A percentile compares a stretch with the other conserved stretches of the same genome.
Conservation (phyloP, 2,329 filamentous ascomycete genomes). For the Colletotrichum sublineola region DNA sequence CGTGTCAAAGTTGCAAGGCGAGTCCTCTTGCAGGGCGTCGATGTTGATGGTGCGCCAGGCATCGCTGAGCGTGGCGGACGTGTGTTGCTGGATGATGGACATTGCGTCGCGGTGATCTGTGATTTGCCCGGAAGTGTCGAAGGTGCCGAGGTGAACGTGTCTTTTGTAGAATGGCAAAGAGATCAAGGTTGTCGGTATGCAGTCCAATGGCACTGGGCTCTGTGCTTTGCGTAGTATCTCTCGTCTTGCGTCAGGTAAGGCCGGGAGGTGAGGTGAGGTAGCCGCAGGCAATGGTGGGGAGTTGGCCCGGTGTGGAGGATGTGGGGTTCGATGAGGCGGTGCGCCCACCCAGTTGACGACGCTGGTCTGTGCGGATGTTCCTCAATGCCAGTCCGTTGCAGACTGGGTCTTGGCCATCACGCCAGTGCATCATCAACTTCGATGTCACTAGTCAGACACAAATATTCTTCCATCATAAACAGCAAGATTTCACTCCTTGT, state of each 20-base stretch:
- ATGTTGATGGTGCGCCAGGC: slow-evolving; percentile 93
- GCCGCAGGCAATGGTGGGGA: slow-evolving; percentile 40
- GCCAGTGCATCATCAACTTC: slow-evolving; percentile 1
- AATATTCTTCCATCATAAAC: not conserved
- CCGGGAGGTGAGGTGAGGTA: slow-evolving; percentile 38
- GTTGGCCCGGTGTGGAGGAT: slow-evolving; percentile 35
- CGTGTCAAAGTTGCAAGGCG: slow-evolving; percentile 90
- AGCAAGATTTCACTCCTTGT: not conserved
- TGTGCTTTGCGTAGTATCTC: slow-evolving; percentile 7
- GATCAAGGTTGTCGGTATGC: not conserved
- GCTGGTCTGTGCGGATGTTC: slow-evolving; percentile 25
- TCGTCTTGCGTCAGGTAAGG: slow-evolving; percentile 30
- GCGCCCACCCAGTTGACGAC: slow-evolving; percentile 25
- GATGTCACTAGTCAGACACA: not conserved
- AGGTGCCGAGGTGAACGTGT: not conserved
- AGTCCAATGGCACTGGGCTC: slow-evolving; percentile 18
- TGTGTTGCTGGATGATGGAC: slow-evolving; percentile 78
- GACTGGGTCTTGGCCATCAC: not conserved
- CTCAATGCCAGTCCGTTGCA: slow-evolving; percentile 17
- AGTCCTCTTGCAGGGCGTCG: slow-evolving; percentile 91
- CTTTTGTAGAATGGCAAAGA: not conserved
- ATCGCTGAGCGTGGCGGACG: slow-evolving; percentile 70
- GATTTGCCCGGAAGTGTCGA: not conserved
- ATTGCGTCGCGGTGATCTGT: slow-evolving; percentile 54
- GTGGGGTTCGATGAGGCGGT: slow-evolving; percentile 41